phyloP scores from a whole-genome alignment of 2,329 filamentous ascomycete species.

The Epichloe typhina region DNA sequence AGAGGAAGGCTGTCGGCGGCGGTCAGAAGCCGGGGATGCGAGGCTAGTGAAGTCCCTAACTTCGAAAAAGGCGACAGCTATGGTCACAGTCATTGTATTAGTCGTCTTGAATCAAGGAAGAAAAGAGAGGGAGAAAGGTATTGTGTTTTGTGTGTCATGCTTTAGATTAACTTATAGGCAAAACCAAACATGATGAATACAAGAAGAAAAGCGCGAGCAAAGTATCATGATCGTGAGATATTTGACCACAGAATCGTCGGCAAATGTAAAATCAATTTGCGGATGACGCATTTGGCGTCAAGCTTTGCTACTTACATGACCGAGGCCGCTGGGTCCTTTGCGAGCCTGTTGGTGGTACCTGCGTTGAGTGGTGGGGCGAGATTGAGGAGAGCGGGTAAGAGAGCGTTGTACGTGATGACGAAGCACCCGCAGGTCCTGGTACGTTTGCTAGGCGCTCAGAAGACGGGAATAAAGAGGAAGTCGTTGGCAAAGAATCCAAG shows the following conservation, averaged over 20 bases:
- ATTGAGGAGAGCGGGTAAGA: slow-evolving; percentile 7
- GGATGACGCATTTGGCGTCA: neutral
- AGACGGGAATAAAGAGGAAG: slow-evolving; percentile 6
- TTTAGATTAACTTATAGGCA: too few species aligned
- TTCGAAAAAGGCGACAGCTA: neutral
- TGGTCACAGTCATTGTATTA: neutral
- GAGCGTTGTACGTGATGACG: slow-evolving; percentile 8
- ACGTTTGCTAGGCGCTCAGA: slow-evolving; percentile 10
- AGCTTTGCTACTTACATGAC: slow-evolving; percentile 2
- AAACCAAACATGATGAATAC: too few species aligned
- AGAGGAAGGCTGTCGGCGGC: slow-evolving; percentile 14
- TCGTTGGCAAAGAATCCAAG: slow-evolving; percentile 11
- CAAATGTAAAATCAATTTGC: neutral
- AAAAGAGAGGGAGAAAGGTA: too few species aligned
- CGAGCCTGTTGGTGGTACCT: slow-evolving; percentile 1
- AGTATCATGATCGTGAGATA: too few species aligned
- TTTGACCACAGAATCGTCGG: too few species aligned
- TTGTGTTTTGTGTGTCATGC: too few species aligned
- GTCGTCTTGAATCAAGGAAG: neutral
- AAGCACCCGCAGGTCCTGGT: slow-evolving; percentile 9
- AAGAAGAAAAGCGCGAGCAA: too few species aligned
- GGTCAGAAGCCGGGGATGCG: slow-evolving; percentile 11
- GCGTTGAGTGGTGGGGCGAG: slow-evolving; percentile 3
- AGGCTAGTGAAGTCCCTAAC: neutral
- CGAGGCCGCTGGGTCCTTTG: slow-evolving; percentile 1